A percentile compares a stretch with the other conserved stretches of the same genome.
Evolutionary conservation across 768 basidiomycete genomes (phyloP).

Genomic region (Podaxis sp.): DNA sequence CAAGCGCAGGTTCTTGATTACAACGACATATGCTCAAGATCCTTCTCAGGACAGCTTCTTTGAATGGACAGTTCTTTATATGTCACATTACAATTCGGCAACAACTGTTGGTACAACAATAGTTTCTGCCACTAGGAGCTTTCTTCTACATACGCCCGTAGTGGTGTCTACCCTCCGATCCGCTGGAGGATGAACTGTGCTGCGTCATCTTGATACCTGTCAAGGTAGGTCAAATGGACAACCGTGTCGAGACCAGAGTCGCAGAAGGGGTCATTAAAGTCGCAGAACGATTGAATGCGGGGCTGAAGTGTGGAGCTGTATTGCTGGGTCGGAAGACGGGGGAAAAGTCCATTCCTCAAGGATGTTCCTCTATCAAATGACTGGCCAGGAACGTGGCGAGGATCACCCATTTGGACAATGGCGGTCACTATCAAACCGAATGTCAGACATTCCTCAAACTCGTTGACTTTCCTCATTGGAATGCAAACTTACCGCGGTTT

Average conservation of each 20-base stretch:
- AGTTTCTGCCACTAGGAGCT: not conserved
- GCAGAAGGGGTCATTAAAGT: constrained; percentile 29
- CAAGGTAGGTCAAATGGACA: constrained; percentile 27
- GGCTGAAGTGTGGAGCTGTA: constrained; percentile 25
- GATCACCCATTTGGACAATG: constrained; percentile 28
- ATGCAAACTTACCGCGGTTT: constrained; percentile 15
- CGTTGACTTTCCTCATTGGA: not conserved
- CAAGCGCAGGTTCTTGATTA: not conserved
- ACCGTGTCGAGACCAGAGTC: constrained; percentile 23
- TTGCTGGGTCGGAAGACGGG: constrained; percentile 21
- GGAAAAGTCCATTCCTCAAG: constrained; percentile 21
- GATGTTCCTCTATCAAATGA: constrained; percentile 27
- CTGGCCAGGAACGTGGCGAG: constrained; percentile 26
- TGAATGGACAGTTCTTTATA: not conserved
- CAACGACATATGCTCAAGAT: not conserved
- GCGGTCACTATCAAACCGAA: constrained; percentile 22
- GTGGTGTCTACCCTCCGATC: constrained; percentile 25
- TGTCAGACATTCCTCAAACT: not conserved
- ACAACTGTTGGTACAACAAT: not conserved
- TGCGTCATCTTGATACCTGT: constrained; percentile 27
- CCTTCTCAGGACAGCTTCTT: not conserved
- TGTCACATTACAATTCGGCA: not conserved
- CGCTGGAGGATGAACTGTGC: constrained; percentile 25
- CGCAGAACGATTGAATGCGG: constrained; percentile 27
- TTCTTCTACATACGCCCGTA: not conserved